These are phyloP conservation scores for Dipodascus geniculatus DNA, from an alignment of 805 yeast genomes.

Conservation along the genomic window DNA sequence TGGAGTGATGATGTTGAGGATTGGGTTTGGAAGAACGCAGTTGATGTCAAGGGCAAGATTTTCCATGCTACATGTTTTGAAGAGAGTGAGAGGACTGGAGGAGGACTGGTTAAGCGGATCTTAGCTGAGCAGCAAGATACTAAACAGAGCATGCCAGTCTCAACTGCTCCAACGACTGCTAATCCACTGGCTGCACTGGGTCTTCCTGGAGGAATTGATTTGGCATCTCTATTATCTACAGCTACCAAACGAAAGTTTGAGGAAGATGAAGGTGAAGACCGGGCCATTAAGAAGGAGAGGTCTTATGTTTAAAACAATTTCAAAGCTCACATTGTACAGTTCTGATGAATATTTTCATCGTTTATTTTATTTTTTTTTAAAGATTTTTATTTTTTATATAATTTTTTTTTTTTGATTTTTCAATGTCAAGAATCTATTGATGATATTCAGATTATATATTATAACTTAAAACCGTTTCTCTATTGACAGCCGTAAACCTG, in stretches of 20 bases:
- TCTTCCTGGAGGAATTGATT: slow-evolving; percentile 2
- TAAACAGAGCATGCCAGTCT: background rate
- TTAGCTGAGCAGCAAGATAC: slow-evolving; percentile 2
- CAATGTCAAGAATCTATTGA: too few relatives aligned
- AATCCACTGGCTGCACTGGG: background rate
- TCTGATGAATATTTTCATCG: too few relatives aligned
- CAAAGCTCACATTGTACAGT: background rate
- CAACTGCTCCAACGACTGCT: background rate
- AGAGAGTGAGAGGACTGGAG: slow-evolving; percentile 35
- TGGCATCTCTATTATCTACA: slow-evolving; percentile 5
- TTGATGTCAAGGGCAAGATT: slow-evolving; percentile 35
- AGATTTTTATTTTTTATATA: too few relatives aligned
- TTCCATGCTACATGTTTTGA: slow-evolving; percentile 59
- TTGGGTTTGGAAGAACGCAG: slow-evolving; percentile 71
- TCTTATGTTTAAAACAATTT: background rate
- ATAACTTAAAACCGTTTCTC: too few relatives aligned
- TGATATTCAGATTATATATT: too few relatives aligned
- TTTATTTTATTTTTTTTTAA: too few relatives aligned
- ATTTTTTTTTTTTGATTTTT: too few relatives aligned
- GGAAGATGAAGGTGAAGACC: slow-evolving; percentile 31
- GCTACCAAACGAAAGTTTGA: slow-evolving; percentile 9
- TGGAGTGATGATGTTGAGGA: slow-evolving; percentile 68
- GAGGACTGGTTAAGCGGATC: slow-evolving; percentile 1
- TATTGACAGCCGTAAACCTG: too few relatives aligned
- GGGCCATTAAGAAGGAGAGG: slow-evolving; percentile 26